Evolutionary conservation across 371 early-diverging fungal genomes (phyloP), one percentile per base, ranked within the genome.

Genomic region (Circinella minor): DNA sequence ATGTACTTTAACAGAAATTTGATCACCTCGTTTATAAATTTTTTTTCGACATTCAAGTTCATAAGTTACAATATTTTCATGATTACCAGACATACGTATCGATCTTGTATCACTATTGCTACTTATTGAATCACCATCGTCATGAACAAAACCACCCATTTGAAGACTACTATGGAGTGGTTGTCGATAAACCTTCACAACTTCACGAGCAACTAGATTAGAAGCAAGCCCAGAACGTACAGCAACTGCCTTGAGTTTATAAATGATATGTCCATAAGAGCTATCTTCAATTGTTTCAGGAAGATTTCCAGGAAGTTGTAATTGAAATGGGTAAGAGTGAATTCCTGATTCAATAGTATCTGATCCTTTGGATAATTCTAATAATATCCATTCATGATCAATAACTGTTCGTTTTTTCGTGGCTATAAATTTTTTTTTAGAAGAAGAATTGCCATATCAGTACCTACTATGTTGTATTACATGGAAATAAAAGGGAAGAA

Each of bases 291-390:
- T 62, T 6, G 84, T 76, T 67, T 82, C 84, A 15, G 78, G 74
- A 36, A 80, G 61, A 46, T 77, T 49, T 10, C 81, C 82, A 34
- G 82, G 82, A 49, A 81, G 38, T 48, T 68, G 66, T 18, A 77
- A 64, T 61, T 84, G 82, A 70, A 84, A 84, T 1, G 79, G 76
- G 57, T 77, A 84, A 15, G 71, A 68, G 46, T 82, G 75, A 1
- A 63, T 66, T 13, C 68, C 75, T 8, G n/a, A 51, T 18, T 43
- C 48, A 34, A 65, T n/a, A 34, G 17, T 34, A 3, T 36, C 20
- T 4, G 49, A 13, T 3, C 48, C 17, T 6, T 48, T 47, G 27
- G 48, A 36, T 13, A 36, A 20, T 18, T 39, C 46, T 11, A 66
- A 55, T n/a, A 66, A 66, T 36, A 36, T 18, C 65, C 66, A 66